Base-by-base conservation (phyloP, 2,329 filamentous ascomycete genomes). In the Verticillium nonalfalfae region DNA sequence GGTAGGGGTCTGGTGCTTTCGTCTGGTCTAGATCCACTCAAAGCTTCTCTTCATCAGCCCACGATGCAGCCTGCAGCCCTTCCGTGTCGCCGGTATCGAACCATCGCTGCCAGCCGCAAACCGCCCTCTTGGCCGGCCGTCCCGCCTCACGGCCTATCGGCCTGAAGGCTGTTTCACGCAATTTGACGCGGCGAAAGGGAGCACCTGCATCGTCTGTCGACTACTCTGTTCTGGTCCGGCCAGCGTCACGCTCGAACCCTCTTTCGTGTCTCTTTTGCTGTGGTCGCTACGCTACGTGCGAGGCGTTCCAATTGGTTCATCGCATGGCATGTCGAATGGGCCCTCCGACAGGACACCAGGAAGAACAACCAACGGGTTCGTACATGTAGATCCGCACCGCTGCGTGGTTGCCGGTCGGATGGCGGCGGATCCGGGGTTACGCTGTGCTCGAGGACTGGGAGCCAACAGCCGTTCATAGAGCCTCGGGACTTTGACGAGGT, bases 141-240 rank as follows among this genome's bases (percentile, higher is more conserved):
- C 7, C 26, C 39, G 54, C 57, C 45, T 39, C 61, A 34, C 26
- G 26, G 18, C 39, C 33, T 33, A 54, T 64, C 62, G 62, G 61
- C 57, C 62, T 61, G 59, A 64, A 57, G 62, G 62, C 62, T 61
- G 62, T 64, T 64, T 64, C 62, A 64, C 45, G 3, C 45, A 21
- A 31, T 3, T 10, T 10, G 2, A 52, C n/a, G 18, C 62, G 62
- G 61, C 61, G 35, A 64, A 57, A 63, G 39, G 62, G 61, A 64
- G 56, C 52, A 57, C 31, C 21, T 1, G 31, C 26, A 31, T 6
- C 39, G n/a, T 31, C 34, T 38, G 15, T 18, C 11, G 18, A 14
- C 21, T 59, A 18, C 33, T 56, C 10, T 56, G 6, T 57, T n/a
- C 56, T 11, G 18, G 45, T 21, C 45, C 18, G 21, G 11, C 45